phyloP scores from a whole-genome alignment of 2,329 filamentous ascomycete genomes.

The Trichoderma sp. region DNA sequence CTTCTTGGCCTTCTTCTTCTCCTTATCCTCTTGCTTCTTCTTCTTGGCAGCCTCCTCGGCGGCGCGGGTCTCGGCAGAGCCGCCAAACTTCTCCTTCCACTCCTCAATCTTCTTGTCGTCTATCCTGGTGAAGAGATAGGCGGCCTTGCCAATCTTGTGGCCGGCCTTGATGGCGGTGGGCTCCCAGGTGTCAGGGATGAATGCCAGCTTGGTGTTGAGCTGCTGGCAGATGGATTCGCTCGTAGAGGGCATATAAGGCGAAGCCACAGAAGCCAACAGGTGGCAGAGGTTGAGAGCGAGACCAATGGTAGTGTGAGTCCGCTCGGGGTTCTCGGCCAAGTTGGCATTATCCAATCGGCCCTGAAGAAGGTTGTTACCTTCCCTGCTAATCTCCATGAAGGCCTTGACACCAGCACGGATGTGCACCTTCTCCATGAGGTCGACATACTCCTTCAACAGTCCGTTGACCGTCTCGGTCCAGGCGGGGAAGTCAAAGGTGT shows the following conservation, averaged over 20 bases:
- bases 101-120: conserved; percentile 77
- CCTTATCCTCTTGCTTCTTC: conserved; percentile 44
- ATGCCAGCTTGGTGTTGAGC: conserved; percentile 54
- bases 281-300: conserved; percentile 82
- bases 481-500: conserved; percentile 43
- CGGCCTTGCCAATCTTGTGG: conserved; percentile 77
- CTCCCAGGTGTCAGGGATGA: conserved; percentile 61
- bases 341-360: conserved; percentile 56
- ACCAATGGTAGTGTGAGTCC: conserved; percentile 62
- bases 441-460: conserved; percentile 64
- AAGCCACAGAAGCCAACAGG: conserved; percentile 73
- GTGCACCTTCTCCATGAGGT: conserved; percentile 68
- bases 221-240: conserved; percentile 73
- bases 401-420: conserved; percentile 65
- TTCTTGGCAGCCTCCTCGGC: conserved; percentile 21
- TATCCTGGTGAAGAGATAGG: conserved; percentile 79
- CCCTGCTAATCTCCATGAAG: conserved; percentile 64
- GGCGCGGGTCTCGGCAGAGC: conserved; percentile 16
- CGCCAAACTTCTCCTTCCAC: conserved; percentile 74
- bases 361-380: conserved; percentile 52
- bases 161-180: conserved; percentile 63
- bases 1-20: conserved; percentile 39
- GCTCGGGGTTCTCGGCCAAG: conserved; percentile 52
- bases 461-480: conserved; percentile 45
- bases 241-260: conserved; percentile 84